Evolutionary conservation across 257 asterid species (phyloP).

Genomic region (Prunella vulgaris): DNA sequence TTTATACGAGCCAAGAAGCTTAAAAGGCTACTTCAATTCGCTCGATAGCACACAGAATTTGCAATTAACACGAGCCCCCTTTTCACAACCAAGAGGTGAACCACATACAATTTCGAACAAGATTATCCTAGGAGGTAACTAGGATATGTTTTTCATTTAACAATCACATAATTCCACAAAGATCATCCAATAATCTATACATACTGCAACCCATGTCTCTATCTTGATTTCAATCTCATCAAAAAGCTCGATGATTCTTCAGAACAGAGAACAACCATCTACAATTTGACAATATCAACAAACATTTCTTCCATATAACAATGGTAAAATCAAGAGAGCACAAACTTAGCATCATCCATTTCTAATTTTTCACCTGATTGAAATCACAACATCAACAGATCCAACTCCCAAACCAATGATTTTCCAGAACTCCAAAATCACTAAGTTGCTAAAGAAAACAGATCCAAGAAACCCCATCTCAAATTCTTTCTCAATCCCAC

Average conservation of each 20-base stretch:
- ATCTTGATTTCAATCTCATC: neutral
- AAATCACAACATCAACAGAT: slow-evolving; percentile 2
- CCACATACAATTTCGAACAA: neutral
- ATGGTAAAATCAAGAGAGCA: slow-evolving; percentile 7
- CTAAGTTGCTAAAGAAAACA: slow-evolving; percentile 23
- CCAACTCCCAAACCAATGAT: slow-evolving; percentile 8
- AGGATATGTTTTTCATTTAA: neutral
- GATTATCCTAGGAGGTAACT: neutral
- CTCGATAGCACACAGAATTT: neutral
- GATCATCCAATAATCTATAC: neutral
- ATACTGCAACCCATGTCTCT: neutral
- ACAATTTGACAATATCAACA: neutral
- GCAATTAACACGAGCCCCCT: neutral
- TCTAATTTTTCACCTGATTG: neutral
- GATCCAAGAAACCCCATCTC: slow-evolving; percentile 47
- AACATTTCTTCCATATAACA: neutral
- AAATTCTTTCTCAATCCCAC: slow-evolving; percentile 11
- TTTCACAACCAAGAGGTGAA: neutral
- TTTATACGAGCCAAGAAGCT: neutral
- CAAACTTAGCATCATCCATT: neutral
- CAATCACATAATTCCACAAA: neutral
- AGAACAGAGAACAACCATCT: neutral
- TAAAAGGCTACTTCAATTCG: neutral
- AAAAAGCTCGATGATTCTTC: neutral
- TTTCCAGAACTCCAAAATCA: slow-evolving; percentile 1